Percentiles rank a stretch among this genome's conserved stretches.
Evolutionary conservation across 257 asterid genomes (phyloP).

Genomic region (Schizonepeta tenuifolia): DNA sequence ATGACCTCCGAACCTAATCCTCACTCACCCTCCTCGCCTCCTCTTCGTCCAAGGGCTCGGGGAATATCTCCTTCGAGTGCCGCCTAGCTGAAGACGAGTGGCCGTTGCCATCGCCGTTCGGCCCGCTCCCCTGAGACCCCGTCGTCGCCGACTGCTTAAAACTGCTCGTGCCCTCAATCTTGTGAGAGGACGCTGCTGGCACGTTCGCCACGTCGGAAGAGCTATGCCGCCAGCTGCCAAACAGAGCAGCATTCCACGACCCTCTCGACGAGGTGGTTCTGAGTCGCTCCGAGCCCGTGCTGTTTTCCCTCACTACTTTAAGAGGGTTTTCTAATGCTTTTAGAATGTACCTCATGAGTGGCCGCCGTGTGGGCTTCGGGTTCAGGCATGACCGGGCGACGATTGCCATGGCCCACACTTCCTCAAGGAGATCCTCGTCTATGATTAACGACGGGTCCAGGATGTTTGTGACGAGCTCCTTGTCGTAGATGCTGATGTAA

Average conservation of each 20-base stretch:
- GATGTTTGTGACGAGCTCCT: constrained; percentile 85
- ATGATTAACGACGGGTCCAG: constrained; percentile 82
- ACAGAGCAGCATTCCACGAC: constrained; percentile 89
- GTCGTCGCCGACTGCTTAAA: constrained; percentile 64
- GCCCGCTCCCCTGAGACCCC: constrained; percentile 77
- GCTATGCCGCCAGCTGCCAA: constrained; percentile 92
- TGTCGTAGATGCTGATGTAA: constrained; percentile 77
- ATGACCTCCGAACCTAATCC: constrained; percentile 28
- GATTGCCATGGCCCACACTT: constrained; percentile 99
- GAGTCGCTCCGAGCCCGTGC: constrained; percentile 75
- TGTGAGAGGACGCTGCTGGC: constrained; percentile 42
- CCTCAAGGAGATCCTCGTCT: constrained; percentile 92
- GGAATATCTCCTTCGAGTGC: constrained; percentile 80
- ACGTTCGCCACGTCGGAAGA: constrained; percentile 63
- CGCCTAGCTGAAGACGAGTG: constrained; percentile 58
- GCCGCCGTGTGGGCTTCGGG: constrained; percentile 86
- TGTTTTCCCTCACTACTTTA: constrained; percentile 89
- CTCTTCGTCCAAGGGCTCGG: constrained; percentile 64
- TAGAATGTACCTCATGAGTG: constrained; percentile 86
- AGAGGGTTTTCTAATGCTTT: constrained; percentile 92
- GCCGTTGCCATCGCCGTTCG: constrained; percentile 55
- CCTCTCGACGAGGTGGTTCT: constrained; percentile 78
- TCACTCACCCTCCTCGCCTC: constrained; percentile 48
- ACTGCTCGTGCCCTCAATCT: constrained; percentile 60
- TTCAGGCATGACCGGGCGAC: constrained; percentile 93